These are phyloP conservation scores for Talaromyces sp. DNA, from an alignment of 2,329 filamentous ascomycete species.

Conservation along the genomic window DNA sequence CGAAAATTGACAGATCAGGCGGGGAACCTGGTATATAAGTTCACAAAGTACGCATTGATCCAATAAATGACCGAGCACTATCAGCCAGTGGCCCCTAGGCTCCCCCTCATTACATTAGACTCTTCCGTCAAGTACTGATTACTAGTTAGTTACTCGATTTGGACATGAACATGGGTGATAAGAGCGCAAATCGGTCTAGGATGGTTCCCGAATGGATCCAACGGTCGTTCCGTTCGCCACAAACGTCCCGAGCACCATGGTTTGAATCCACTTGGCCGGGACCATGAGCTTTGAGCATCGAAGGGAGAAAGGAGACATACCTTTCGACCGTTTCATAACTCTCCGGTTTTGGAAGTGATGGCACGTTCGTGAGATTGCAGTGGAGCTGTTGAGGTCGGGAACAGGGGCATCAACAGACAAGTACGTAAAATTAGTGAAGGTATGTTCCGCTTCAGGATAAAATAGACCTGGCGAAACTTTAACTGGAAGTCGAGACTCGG, in stretches of 20 bases:
- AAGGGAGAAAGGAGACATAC: not conserved
- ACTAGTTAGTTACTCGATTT: not conserved
- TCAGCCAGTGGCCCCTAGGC: not conserved
- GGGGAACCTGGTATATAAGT: slow-evolving; percentile 5
- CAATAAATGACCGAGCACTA: not conserved
- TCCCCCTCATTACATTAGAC: not conserved
- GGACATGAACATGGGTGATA: not conserved
- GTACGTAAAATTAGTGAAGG: not conserved
- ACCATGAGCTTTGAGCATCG: too few species aligned
- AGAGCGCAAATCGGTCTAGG: not conserved
- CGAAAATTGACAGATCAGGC: not conserved
- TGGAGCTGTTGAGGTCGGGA: not conserved
- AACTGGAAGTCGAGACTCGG: not conserved
- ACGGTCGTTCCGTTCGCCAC: not conserved
- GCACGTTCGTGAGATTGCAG: not conserved
- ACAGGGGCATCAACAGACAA: not conserved
- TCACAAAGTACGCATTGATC: not conserved
- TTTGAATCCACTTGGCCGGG: not conserved
- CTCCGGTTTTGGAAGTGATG: not conserved
- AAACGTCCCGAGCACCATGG: not conserved
- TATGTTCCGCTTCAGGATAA: not conserved
- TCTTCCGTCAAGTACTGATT: not conserved
- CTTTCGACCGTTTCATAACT: not conserved
- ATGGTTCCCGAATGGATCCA: not conserved
- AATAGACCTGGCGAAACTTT: not conserved